A percentile compares a stretch with the other conserved stretches of the same genome.
Evolutionary conservation across 2,329 filamentous ascomycete species (phyloP).

Genomic region (Cladosporium austrohemisphaericum): DNA sequence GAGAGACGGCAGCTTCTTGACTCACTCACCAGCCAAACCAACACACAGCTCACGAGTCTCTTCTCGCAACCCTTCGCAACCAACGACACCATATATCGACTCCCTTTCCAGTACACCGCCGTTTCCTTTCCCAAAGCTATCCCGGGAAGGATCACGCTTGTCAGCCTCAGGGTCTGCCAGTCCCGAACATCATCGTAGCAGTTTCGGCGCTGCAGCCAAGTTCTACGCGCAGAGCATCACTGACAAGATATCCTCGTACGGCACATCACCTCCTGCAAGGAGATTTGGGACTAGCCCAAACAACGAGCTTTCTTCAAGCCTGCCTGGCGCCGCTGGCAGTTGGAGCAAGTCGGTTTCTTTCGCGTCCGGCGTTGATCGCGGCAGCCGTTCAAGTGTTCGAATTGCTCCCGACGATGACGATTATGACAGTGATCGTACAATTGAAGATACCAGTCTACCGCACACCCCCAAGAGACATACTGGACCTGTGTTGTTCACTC

Average conservation of each 20-base stretch:
- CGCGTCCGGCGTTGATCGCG: conserved; percentile 33
- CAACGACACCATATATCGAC: conserved; percentile 29
- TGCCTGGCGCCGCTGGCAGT: conserved; percentile 37
- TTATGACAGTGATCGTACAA: conserved; percentile 33
- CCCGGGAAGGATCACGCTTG: conserved; percentile 21
- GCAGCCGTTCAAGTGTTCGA: conserved; percentile 31
- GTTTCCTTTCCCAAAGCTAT: conserved; percentile 22
- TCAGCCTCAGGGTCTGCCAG: conserved; percentile 30
- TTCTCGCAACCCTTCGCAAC: conserved; percentile 27
- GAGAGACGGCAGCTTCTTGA: conserved; percentile 13
- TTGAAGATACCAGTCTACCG: conserved; percentile 35
- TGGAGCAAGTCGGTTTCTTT: conserved; percentile 42
- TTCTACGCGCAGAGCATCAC: conserved; percentile 34
- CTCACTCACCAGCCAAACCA: conserved; percentile 18
- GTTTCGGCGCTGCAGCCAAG: conserved; percentile 32
- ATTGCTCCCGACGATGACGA: conserved; percentile 25
- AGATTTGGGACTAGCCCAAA: conserved; percentile 26
- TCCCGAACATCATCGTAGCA: conserved; percentile 31
- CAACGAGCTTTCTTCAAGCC: conserved; percentile 29
- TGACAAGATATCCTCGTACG: conserved; percentile 31
- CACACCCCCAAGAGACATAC: conserved; percentile 31
- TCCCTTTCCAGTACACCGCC: conserved; percentile 30
- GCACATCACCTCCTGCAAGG: conserved; percentile 30
- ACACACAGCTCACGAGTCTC: conserved; percentile 20
- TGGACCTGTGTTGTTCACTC: conserved; percentile 43